A percentile compares a stretch with the other conserved stretches of the same genome.
phyloP scores from a whole-genome alignment of 306 rosid genomes.

The Lablab purpureus region DNA sequence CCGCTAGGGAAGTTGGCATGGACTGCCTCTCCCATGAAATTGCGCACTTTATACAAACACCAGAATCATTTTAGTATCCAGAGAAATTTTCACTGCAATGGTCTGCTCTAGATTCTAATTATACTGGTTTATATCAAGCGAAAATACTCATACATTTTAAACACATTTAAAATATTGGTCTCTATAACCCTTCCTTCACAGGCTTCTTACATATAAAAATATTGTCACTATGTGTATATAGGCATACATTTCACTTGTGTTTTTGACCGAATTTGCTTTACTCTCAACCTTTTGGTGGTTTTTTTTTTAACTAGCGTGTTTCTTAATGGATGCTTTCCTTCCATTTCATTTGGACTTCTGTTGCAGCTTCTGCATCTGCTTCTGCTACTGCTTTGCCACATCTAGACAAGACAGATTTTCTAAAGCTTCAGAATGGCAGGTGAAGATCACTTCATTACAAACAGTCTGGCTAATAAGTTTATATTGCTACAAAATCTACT shows the following conservation, averaged over 20 bases:
- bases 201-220: neutral
- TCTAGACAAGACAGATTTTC: conserved; percentile 75
- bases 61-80: conserved; percentile 58
- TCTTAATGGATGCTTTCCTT: conserved; percentile 38
- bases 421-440: conserved; percentile 97
- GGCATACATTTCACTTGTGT: conserved; percentile 34
- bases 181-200: neutral
- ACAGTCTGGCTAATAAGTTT: conserved; percentile 27
- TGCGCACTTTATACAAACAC: conserved; percentile 69
- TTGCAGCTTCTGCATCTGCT: conserved; percentile 82
- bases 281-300: conserved; percentile 9
- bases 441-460: conserved; percentile 32
- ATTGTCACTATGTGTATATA: conserved; percentile 14
- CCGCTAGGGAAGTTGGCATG: conserved; percentile 87
- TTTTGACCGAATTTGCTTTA: conserved; percentile 13
- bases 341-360: conserved; percentile 41
- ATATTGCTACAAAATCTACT: neutral
- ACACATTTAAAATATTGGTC: conserved; percentile 39
- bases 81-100: conserved; percentile 80
- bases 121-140: conserved; percentile 60
- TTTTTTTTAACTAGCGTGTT: neutral
- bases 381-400: conserved; percentile 60
- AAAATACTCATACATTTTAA: conserved; percentile 37
- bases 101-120: conserved; percentile 94
- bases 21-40: conserved; percentile 81